A percentile compares a stretch with the other conserved stretches of the same genome.
Evolutionary conservation across 2,329 filamentous ascomycete species (phyloP).

Genomic region (Cladosporium sp.): DNA sequence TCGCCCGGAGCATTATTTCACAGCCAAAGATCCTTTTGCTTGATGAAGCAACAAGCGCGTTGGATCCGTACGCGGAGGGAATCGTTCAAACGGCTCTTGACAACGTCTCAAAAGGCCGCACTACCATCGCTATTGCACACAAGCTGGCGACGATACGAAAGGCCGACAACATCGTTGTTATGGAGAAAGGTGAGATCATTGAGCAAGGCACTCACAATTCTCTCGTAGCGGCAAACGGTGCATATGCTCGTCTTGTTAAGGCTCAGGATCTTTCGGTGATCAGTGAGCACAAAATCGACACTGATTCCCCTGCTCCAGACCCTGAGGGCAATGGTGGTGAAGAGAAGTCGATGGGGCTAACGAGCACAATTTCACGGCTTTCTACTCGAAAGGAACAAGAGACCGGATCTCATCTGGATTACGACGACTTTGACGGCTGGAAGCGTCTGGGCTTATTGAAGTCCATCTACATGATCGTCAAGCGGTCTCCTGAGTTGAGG

Average conservation of each 20-base stretch:
- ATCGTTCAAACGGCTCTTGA: slow-evolving; percentile 38
- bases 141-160: slow-evolving; percentile 44
- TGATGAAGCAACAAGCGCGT: no score
- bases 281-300: no score
- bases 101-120: slow-evolving; percentile 33
- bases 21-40: slow-evolving; percentile 36
- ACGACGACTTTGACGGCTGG: no score
- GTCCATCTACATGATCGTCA: no score
- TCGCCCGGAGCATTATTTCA: slow-evolving; percentile 39
- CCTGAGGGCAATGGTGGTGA: no score
- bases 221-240: slow-evolving; percentile 40
- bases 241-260: slow-evolving; percentile 46
- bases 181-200: slow-evolving; percentile 43
- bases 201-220: slow-evolving; percentile 47
- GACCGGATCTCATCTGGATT: no score
- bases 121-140: slow-evolving; percentile 46
- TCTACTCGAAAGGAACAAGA: no score
- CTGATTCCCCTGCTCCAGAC: no score
- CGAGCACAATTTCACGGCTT: no score
- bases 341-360: no score
- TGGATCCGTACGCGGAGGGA: slow-evolving; percentile 32
- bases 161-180: slow-evolving; percentile 49
- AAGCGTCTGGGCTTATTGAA: no score
- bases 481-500: no score
- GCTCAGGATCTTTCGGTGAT: slow-evolving; percentile 47